A percentile compares a stretch with the other conserved stretches of the same genome.
These are phyloP conservation scores for Porphyrellus cyaneotinctus DNA, from an alignment of 768 basidiomycete genomes.

Conservation along the genomic window DNA sequence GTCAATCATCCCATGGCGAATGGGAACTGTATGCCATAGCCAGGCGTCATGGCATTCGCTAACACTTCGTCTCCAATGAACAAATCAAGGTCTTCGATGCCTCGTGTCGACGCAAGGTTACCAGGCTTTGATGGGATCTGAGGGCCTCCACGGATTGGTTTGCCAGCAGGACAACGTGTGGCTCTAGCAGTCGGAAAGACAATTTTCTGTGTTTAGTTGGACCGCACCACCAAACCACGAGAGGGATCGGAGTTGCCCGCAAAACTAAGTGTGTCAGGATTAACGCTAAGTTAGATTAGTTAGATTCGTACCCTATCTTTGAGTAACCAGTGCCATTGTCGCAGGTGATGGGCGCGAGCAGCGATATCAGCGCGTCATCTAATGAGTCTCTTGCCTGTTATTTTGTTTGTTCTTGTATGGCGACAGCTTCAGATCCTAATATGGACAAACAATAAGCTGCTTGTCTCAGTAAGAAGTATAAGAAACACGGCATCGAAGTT, in stretches of 20 bases:
- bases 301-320: conserved; percentile 78
- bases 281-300: neutral
- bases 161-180: conserved; percentile 65
- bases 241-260: conserved; percentile 99
- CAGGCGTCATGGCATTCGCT: conserved; percentile 90
- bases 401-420: conserved; percentile 22
- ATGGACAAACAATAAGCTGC: conserved; percentile 18
- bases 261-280: conserved; percentile 52
- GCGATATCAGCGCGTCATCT: conserved; percentile 45
- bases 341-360: conserved; percentile 91
- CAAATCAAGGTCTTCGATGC: conserved; percentile 98
- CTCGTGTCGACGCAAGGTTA: conserved; percentile 92
- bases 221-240: conserved; percentile 1
- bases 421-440: conserved; percentile 25
- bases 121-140: conserved; percentile 82
- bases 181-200: conserved; percentile 99
- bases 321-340: conserved; percentile 98
- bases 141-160: conserved; percentile 62
- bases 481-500: too few species aligned
- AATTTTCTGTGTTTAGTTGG: conserved; percentile 35
- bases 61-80: conserved; percentile 99
- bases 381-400: neutral
- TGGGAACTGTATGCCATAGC: conserved; percentile 96
- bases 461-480: too few species aligned
- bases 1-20: conserved; percentile 95